Evolutionary conservation across 306 rosid genomes (phyloP).

Genomic region (Rosa chinensis): DNA sequence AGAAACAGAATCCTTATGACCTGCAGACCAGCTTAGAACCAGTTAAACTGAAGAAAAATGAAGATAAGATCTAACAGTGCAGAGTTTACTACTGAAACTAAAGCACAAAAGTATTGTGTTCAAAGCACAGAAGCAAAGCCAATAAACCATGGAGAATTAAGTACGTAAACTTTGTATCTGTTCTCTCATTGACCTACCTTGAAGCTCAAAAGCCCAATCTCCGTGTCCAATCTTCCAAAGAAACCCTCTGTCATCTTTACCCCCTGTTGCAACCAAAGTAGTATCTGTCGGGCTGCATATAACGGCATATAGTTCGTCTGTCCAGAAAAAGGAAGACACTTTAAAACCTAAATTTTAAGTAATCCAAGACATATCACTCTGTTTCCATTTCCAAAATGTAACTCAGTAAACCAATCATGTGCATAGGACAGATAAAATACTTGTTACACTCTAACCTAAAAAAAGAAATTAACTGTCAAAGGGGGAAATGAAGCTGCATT

Average conservation of each 20-base stretch:
- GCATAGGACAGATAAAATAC: not conserved
- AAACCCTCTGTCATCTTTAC: conserved; percentile 85
- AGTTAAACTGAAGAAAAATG: conserved; percentile 11
- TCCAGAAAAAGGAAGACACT: conserved; percentile 1
- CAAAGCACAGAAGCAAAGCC: not conserved
- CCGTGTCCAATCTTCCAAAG: conserved; percentile 82
- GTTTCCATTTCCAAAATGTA: not conserved
- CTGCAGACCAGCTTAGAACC: conserved; percentile 41
- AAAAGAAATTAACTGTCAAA: conserved; percentile 3
- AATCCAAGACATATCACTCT: not conserved
- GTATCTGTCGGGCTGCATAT: conserved; percentile 75
- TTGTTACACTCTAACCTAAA: not conserved
- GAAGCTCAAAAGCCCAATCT: conserved; percentile 82
- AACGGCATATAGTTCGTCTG: conserved; percentile 79
- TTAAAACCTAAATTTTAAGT: not conserved
- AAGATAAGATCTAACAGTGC: conserved; percentile 10
- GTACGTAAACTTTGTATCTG: conserved; percentile 8
- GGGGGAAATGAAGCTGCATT: not conserved
- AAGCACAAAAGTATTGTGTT: not conserved
- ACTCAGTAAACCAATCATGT: not conserved
- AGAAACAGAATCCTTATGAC: conserved; percentile 74
- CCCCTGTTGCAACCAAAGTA: conserved; percentile 80
- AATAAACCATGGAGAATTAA: not conserved
- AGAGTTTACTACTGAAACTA: not conserved
- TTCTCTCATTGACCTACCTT: conserved; percentile 43